Base-by-base conservation (phyloP, 192 early-diverging fungal species). In the Rhizophagus sp. region DNA sequence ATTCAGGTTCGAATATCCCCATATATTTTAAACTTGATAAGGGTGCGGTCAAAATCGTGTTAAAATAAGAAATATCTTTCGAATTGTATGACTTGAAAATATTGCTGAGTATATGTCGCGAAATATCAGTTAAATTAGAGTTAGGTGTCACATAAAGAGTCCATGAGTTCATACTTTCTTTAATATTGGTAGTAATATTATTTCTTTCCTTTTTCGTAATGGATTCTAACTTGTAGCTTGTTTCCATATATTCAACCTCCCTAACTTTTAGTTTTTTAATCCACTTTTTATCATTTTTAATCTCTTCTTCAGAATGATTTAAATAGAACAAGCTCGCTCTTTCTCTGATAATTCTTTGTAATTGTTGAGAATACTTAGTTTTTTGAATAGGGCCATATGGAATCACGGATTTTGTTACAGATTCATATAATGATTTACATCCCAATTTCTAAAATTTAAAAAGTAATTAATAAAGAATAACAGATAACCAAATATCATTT, bases 241-340 rank as follows among this genome's bases (percentile, higher is more conserved):
- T 84, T 49, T 90, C 80, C 49, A 97, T 95, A 41, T 89, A 86
- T 2, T 87, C 81, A 0, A 93, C 90, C 75, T 95, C 91, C 1
- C 85, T 39, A 50, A 95, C 94, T 68, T 90, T 86, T 22, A 97
- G 77, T 61, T 88, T 83, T n/a, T 89, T 88, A 10, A 93, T 39
- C 82, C 88, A 89, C 62, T 88, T 87, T 13, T 91, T 86, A 73
- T 86, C 87, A 76, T 79, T 86, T 9, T 76, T 82, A 79, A 87
- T 89, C 63, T 87, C 85, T 52, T 86, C 84, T 62, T 78, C 90
- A 49, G 81, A 82, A 73, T 83, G 87, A 22, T 93, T 91, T 81
- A 94, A 91, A 12, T 94, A 75, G 30, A 96, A 88, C 4, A 96
- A 85, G 0, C 93, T 90, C 15, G 95, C 92, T 1, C 96, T 90